phyloP scores from a whole-genome alignment of 371 early-diverging fungal species.

The Lichtheimia hyalospora region DNA sequence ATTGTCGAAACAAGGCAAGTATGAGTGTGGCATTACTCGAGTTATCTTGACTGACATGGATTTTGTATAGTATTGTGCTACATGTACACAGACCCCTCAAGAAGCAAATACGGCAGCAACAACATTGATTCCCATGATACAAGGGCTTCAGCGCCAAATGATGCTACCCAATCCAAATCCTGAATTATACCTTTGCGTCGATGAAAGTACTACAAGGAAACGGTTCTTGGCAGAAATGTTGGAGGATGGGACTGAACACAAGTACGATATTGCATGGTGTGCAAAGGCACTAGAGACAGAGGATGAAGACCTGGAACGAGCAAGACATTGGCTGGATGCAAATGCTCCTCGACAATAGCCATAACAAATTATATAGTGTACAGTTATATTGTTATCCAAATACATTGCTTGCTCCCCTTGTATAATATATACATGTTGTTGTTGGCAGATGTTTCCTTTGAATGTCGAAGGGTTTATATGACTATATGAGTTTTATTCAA shows the following conservation, averaged over 20 bases:
- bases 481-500: too few species aligned
- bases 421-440: too few species aligned
- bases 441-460: too few species aligned
- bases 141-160: conserved; percentile 34
- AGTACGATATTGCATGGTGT: conserved; percentile 67
- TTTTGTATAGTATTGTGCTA: conserved; percentile 60
- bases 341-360: conserved; percentile 49
- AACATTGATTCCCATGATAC: conserved; percentile 55
- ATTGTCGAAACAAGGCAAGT: conserved; percentile 69
- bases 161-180: conserved; percentile 23
- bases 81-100: conserved; percentile 44
- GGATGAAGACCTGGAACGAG: conserved; percentile 56
- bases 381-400: too few species aligned
- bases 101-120: conserved; percentile 75
- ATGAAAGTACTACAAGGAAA: conserved; percentile 54
- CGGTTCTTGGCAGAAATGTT: conserved; percentile 53
- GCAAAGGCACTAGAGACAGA: conserved; percentile 63
- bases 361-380: neutral
- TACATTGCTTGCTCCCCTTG: too few species aligned
- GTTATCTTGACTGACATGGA: neutral
- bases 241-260: conserved; percentile 28
- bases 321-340: conserved; percentile 57
- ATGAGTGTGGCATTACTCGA: neutral
- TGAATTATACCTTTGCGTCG: conserved; percentile 68
- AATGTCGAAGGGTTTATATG: too few species aligned